Evolutionary conservation across 116 monocot species (phyloP).

Genomic region (Papilionanthe hybrid): DNA sequence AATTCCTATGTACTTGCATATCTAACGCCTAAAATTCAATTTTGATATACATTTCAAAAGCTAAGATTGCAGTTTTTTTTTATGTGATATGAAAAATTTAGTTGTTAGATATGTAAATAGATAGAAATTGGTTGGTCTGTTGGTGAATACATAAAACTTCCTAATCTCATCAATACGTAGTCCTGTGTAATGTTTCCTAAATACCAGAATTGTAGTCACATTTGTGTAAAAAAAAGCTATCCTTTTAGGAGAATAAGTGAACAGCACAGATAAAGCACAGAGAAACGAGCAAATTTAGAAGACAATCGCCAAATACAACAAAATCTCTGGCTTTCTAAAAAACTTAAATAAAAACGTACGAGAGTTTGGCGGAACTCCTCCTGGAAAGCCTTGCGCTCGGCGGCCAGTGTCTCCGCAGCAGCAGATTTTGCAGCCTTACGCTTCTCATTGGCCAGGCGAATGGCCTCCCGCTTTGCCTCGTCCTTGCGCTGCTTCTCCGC

Average conservation of each 20-base stretch:
- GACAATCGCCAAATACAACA: not conserved
- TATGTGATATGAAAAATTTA: too few relatives aligned
- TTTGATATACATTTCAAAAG: too few relatives aligned
- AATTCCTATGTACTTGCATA: too few relatives aligned
- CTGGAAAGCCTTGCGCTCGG: constrained; percentile 56
- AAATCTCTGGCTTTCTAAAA: not conserved
- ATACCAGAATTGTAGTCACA: not conserved
- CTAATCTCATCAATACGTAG: too few relatives aligned
- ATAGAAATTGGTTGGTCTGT: too few relatives aligned
- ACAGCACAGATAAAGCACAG: not conserved
- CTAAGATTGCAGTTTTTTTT: too few relatives aligned
- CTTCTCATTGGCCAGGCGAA: constrained; percentile 61
- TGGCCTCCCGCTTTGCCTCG: constrained; percentile 69
- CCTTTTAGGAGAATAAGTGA: not conserved
- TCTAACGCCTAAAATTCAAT: too few relatives aligned
- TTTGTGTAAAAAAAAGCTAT: not conserved
- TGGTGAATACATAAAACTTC: too few relatives aligned
- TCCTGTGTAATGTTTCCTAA: not conserved
- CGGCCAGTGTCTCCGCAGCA: constrained; percentile 59
- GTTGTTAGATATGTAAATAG: too few relatives aligned
- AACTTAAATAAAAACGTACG: constrained; percentile 22
- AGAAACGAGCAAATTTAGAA: not conserved
- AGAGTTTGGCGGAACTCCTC: constrained; percentile 73
- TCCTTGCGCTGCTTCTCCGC: constrained; percentile 63
- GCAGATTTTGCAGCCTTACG: constrained; percentile 75